phyloP scores from a whole-genome alignment of 2,329 filamentous ascomycete species.

The Colletotrichum truncatum region DNA sequence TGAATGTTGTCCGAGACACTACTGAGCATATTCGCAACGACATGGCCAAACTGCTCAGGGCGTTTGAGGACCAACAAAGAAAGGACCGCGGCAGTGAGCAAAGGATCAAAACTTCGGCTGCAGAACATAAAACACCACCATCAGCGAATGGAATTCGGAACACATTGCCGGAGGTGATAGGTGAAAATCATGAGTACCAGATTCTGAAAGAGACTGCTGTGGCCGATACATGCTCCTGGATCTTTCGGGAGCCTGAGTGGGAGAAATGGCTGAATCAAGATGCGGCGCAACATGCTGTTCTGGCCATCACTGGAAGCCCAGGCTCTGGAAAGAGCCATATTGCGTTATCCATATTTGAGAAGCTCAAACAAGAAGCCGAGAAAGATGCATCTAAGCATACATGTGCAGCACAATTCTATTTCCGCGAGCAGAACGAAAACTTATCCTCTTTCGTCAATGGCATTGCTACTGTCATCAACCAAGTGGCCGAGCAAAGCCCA shows the following conservation, averaged over 20 bases:
- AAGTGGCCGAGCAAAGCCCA: slow-evolving; percentile 40
- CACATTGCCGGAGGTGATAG: slow-evolving; percentile 32
- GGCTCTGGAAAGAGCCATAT: slow-evolving; percentile 46
- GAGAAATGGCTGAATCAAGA: slow-evolving; percentile 36
- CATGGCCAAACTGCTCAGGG: slow-evolving; percentile 37
- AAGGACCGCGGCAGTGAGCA: background rate
- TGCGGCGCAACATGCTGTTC: slow-evolving; percentile 15
- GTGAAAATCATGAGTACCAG: slow-evolving; percentile 37
- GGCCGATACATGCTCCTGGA: slow-evolving; percentile 41
- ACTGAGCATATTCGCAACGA: slow-evolving; percentile 39
- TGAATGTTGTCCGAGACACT: slow-evolving; percentile 37
- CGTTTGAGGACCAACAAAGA: slow-evolving; percentile 33
- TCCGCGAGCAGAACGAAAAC: slow-evolving; percentile 42
- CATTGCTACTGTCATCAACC: slow-evolving; percentile 38
- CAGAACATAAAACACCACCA: slow-evolving; percentile 33
- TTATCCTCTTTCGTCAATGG: slow-evolving; percentile 35
- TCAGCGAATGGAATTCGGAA: slow-evolving; percentile 36
- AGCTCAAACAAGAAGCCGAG: slow-evolving; percentile 13
- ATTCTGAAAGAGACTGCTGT: slow-evolving; percentile 40
- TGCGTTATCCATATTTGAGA: slow-evolving; percentile 35
- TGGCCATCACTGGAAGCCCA: slow-evolving; percentile 40
- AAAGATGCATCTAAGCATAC: slow-evolving; percentile 32
- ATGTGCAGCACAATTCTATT: slow-evolving; percentile 45
- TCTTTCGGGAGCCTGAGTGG: slow-evolving; percentile 39
- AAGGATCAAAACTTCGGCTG: slow-evolving; percentile 15